Evolutionary conservation across 441 rosid species (phyloP), one percentile per base, ranked within the genome.

Genomic region (Euphorbia celastroides): DNA sequence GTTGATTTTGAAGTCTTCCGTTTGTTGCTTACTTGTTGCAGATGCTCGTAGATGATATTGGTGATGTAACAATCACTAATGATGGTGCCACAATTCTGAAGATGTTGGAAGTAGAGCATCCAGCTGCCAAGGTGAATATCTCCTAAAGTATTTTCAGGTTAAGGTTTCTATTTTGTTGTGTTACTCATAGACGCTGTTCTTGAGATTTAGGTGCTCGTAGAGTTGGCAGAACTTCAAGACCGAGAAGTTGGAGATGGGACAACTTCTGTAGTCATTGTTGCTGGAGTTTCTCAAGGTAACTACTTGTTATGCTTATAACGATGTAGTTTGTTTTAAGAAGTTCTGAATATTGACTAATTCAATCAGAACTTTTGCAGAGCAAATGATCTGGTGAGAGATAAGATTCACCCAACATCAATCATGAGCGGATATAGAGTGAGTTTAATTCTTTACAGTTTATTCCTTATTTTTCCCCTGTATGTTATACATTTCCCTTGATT

Each of bases 231-330:
- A 79, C 97, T 89, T 80, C 98, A 92, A 74, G 99, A 92, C 66
- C 84, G 88, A 72, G 99, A 94, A 86, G 98, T 92, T 38, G 98
- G 99, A 55, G 98, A 94, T 81, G 98, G 97, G 55, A 92, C 99
- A 57, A 88, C 99, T 57, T 90, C 98, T 26, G 98, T 94, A 62
- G 98, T 92, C 64, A 92, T 94, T 73, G 85, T 92, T 20, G 97
- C 99, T 71, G 97, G 97, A 92, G 81, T 79, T 94, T 78, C 90
- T 94, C 1, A 88, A 94, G 96, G 98, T 94, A 74, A 66, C 19
- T 75, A 70, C 61, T 10, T 32, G 56, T 72, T 9, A 46, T 60
- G 0, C 62, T 23, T 11, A 22, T 65, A 38, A 11, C 32, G 26
- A 20, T 19, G 19, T 19, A 23, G 36, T 38, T 30, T 32, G 16